Conservation (phyloP, 2,329 filamentous ascomycete species). For the Pestalotiopsis sp. region DNA sequence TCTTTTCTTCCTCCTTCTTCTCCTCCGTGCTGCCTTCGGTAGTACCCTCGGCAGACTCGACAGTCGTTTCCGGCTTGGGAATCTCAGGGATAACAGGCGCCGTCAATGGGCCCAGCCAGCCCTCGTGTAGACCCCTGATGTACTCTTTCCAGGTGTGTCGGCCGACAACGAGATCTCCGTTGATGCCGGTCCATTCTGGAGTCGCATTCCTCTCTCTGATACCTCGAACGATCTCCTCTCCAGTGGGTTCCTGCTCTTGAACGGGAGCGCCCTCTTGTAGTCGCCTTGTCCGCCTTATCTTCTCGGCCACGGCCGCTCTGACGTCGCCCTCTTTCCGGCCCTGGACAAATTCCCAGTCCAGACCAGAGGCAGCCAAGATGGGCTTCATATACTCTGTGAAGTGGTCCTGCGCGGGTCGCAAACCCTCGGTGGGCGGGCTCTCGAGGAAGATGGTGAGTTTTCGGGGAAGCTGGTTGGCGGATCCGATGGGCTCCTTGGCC, state of each 20-base stretch:
- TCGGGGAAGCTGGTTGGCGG: slow-evolving; percentile 73
- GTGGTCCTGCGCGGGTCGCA: slow-evolving; percentile 87
- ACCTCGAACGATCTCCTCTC: slow-evolving; percentile 64
- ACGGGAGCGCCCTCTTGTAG: slow-evolving; percentile 45
- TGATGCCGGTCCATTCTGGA: slow-evolving; percentile 70
- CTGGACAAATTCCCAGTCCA: slow-evolving; percentile 97
- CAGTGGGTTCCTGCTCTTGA: slow-evolving; percentile 52
- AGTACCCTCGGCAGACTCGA: slow-evolving; percentile 23
- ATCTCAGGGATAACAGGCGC: slow-evolving; percentile 49
- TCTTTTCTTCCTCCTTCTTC: slow-evolving; percentile 40
- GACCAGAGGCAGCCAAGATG: slow-evolving; percentile 81
- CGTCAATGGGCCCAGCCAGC: slow-evolving; percentile 87
- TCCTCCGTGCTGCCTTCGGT: slow-evolving; percentile 34
- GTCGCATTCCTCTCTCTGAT: slow-evolving; percentile 70
- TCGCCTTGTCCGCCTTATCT: slow-evolving; percentile 74
- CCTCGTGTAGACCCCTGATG: slow-evolving; percentile 88
- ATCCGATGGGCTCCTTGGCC: slow-evolving; percentile 72
- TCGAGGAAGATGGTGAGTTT: slow-evolving; percentile 86
- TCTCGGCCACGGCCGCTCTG: slow-evolving; percentile 82
- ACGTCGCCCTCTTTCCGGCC: slow-evolving; percentile 92
- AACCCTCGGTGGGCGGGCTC: slow-evolving; percentile 82
- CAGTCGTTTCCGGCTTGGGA: slow-evolving; percentile 22
- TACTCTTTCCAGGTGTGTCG: slow-evolving; percentile 98
- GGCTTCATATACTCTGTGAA: slow-evolving; percentile 97
- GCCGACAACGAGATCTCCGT: slow-evolving; percentile 87